Evolutionary conservation across 148 eudicot species (phyloP).

Genomic region (Vaccinium myrtillus): DNA sequence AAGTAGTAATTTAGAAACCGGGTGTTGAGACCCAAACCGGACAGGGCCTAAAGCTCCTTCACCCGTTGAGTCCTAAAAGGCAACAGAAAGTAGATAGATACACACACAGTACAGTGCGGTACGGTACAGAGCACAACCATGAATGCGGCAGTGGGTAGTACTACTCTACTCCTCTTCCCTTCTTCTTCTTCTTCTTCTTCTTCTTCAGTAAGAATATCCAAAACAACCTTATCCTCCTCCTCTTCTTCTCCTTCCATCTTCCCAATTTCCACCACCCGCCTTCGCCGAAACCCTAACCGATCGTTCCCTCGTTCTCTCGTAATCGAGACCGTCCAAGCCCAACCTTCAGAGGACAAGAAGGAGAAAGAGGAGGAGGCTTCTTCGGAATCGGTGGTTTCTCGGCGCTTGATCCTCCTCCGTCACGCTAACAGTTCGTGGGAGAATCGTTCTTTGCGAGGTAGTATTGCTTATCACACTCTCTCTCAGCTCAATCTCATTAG

Average conservation of each 20-base stretch:
- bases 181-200: background rate
- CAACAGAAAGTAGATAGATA: background rate
- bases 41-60: too few species aligned
- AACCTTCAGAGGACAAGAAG: background rate
- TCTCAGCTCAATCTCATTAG: background rate
- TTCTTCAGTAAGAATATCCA: background rate
- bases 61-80: background rate
- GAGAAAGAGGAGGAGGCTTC: constrained; percentile 9
- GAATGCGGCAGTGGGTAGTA: background rate
- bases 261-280: background rate
- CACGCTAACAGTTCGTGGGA: constrained; percentile 75
- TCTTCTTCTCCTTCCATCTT: background rate
- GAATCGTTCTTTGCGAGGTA: constrained; percentile 63
- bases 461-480: background rate
- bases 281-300: constrained; percentile 13
- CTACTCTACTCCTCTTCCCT: background rate
- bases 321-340: constrained; percentile 34
- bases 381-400: constrained; percentile 33
- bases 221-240: background rate
- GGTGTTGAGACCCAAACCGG: too few species aligned
- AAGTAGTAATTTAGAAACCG: too few species aligned
- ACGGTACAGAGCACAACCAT: background rate
- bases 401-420: constrained; percentile 76
- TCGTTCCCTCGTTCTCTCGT: constrained; percentile 23
- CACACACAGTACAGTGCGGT: too few species aligned